phyloP scores from a whole-genome alignment of 2,329 filamentous ascomycete species.

The Claviceps capensis region DNA sequence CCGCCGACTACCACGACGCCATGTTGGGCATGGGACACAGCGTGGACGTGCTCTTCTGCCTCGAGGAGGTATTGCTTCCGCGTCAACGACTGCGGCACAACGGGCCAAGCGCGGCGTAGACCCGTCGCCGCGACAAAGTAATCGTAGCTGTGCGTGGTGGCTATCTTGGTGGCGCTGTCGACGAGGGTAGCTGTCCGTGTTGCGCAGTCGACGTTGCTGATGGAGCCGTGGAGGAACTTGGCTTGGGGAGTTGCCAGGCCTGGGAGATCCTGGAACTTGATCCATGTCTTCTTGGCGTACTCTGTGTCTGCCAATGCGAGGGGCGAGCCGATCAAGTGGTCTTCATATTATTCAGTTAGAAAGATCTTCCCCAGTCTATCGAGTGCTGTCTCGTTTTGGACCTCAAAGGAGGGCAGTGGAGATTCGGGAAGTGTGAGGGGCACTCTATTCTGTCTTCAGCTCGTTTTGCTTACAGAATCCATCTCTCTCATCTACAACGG shows the following conservation, averaged over 20 bases:
- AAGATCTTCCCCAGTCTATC: background rate
- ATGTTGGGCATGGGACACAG: constrained; percentile 35
- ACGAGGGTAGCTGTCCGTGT: constrained; percentile 45
- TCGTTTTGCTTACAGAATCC: constrained; percentile 52
- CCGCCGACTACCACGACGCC: constrained; percentile 64
- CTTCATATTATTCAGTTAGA: constrained; percentile 24
- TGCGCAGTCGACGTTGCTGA: constrained; percentile 44
- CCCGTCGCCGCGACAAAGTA: constrained; percentile 64
- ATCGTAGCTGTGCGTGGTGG: constrained; percentile 46
- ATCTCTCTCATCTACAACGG: constrained; percentile 66
- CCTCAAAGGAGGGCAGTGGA: background rate
- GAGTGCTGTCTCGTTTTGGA: background rate
- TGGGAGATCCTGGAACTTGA: constrained; percentile 51
- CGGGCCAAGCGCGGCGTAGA: constrained; percentile 55
- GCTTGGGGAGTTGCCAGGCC: constrained; percentile 51
- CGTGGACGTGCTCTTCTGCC: constrained; percentile 42
- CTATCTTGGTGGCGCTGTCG: constrained; percentile 29
- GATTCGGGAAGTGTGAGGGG: background rate
- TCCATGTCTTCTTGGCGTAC: constrained; percentile 57
- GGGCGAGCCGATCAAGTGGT: constrained; percentile 64
- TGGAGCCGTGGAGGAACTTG: constrained; percentile 50
- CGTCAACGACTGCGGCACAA: constrained; percentile 52
- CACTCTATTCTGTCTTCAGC: background rate
- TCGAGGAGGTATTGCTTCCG: constrained; percentile 51
- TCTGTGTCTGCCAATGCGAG: constrained; percentile 51